Percentiles rank a stretch among this genome's conserved stretches.
phyloP scores from a whole-genome alignment of 371 early-diverging fungal genomes.

The Apophysomyces ossiformis region DNA sequence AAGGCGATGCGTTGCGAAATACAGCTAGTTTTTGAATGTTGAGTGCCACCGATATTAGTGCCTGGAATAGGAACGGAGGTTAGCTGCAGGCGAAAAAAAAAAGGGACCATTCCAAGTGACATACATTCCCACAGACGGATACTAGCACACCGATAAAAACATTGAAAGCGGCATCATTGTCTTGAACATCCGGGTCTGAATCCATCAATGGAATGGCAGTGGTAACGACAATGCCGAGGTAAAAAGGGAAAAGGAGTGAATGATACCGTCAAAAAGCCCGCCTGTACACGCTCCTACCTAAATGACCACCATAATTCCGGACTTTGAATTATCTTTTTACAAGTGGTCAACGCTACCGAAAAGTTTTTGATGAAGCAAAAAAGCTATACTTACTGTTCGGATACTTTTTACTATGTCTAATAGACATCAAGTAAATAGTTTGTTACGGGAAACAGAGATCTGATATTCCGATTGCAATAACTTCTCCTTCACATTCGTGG shows the following conservation, averaged over 20 bases:
- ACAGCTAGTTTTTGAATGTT: slow-evolving; percentile 74
- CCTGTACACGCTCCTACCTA: too few relatives aligned
- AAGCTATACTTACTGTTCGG: too few relatives aligned
- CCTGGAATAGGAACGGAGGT: slow-evolving; percentile 32
- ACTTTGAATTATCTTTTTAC: too few relatives aligned
- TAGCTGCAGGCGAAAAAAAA: neutral
- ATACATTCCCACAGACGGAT: slow-evolving; percentile 68
- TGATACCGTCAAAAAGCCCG: neutral
- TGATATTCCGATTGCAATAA: too few relatives aligned
- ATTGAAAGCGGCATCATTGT: slow-evolving; percentile 42
- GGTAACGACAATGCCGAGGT: neutral
- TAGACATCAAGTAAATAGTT: too few relatives aligned
- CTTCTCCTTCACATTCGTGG: too few relatives aligned
- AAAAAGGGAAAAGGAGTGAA: slow-evolving; percentile 3
- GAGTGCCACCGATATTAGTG: slow-evolving; percentile 70
- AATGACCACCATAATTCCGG: too few relatives aligned
- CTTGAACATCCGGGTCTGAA: slow-evolving; percentile 7
- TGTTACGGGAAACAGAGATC: too few relatives aligned
- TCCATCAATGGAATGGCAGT: neutral
- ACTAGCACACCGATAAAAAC: slow-evolving; percentile 68
- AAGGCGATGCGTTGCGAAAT: slow-evolving; percentile 3
- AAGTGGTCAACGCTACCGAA: too few relatives aligned
- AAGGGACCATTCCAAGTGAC: slow-evolving; percentile 5
- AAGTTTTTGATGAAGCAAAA: too few relatives aligned
- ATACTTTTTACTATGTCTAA: too few relatives aligned